Conservation (phyloP, 495 filamentous ascomycete species). For the Aspergillus diversus region DNA sequence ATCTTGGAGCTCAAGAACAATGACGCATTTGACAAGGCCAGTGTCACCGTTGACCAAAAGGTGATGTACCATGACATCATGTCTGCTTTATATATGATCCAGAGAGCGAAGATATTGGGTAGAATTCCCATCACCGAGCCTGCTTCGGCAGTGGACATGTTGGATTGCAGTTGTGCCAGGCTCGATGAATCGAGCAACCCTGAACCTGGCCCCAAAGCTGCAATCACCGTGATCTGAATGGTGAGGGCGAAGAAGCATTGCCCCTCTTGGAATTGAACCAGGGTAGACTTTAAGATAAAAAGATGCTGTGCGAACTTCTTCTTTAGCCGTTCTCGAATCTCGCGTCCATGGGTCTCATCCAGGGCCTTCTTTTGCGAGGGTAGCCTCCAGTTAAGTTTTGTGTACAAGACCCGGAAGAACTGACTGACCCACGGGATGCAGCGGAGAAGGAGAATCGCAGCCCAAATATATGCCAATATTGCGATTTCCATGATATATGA, state of each 20-base stretch:
- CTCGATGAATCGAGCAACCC: neutral
- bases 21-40: slow-evolving; percentile 5
- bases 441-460: neutral
- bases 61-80: slow-evolving; percentile 11
- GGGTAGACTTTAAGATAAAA: slow-evolving; percentile 4
- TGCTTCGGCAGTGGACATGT: neutral
- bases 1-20: neutral
- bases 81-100: slow-evolving; percentile 4
- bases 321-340: neutral
- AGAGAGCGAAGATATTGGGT: slow-evolving; percentile 6
- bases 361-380: neutral
- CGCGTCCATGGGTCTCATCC: neutral
- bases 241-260: slow-evolving; percentile 17
- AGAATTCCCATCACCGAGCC: neutral
- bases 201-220: slow-evolving; percentile 1
- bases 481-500: neutral
- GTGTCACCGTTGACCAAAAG: slow-evolving; percentile 1
- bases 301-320: slow-evolving; percentile 10
- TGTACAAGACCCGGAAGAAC: neutral
- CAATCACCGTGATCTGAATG: slow-evolving; percentile 3
- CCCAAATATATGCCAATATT: neutral
- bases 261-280: slow-evolving; percentile 17
- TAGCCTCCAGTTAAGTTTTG: neutral
- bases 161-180: neutral
- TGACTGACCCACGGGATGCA: neutral